Percentiles rank a stretch among this genome's conserved stretches.
Conservation (phyloP, 768 basidiomycete genomes). For the Lactarius hatsudake region DNA sequence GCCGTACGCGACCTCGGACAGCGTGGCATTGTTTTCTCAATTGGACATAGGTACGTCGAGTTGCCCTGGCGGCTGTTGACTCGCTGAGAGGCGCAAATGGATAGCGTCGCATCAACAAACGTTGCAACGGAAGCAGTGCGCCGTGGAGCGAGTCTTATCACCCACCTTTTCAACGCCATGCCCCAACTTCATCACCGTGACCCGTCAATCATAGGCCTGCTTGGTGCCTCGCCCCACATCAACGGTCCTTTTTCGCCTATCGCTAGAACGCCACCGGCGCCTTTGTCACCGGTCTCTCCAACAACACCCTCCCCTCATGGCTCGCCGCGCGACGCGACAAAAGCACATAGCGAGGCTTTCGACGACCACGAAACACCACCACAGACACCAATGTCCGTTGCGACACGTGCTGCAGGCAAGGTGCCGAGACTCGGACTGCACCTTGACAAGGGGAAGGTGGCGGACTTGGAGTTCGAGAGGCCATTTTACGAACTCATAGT, state of each 20-base stretch:
- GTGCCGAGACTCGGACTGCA: conserved; percentile 31
- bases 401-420: conserved; percentile 18
- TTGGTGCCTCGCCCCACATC: conserved; percentile 72
- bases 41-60: conserved; percentile 74
- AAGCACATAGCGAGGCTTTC: conserved; percentile 48
- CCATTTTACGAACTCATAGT: conserved; percentile 90
- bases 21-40: conserved; percentile 75
- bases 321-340: conserved; percentile 26
- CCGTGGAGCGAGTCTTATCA: conserved; percentile 79
- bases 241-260: conserved; percentile 41
- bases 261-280: conserved; percentile 29
- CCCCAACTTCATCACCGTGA: conserved; percentile 87
- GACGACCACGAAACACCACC: conserved; percentile 58
- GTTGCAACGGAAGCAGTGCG: conserved; percentile 68
- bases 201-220: conserved; percentile 85
- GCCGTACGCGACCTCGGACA: conserved; percentile 57
- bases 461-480: conserved; percentile 50
- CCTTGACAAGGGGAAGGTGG: conserved; percentile 48
- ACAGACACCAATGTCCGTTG: conserved; percentile 41
- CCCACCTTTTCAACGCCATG: conserved; percentile 94
- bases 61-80: background rate
- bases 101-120: conserved; percentile 70
- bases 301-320: conserved; percentile 17
- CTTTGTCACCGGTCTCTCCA: conserved; percentile 25
- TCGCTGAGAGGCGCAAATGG: conserved; percentile 14